Conservation (phyloP, 805 yeast species). For the Teunomyces cretensis region DNA sequence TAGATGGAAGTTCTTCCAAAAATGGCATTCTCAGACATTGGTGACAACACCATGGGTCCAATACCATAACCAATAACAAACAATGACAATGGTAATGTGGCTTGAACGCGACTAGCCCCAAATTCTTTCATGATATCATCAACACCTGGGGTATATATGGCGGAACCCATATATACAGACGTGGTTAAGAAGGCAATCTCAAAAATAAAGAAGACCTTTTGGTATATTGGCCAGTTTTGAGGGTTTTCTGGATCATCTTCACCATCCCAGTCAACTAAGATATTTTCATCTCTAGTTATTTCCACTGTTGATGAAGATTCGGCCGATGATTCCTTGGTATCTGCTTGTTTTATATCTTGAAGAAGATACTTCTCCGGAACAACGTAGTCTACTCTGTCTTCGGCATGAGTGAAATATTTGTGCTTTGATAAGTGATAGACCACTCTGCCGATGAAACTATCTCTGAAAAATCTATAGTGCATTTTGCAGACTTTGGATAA, state of each 20-base stretch:
- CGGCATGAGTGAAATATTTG: conserved; percentile 18
- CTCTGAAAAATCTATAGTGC: conserved; percentile 23
- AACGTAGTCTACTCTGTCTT: conserved; percentile 16
- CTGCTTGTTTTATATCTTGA: background rate
- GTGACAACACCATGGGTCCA: conserved; percentile 60
- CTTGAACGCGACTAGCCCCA: conserved; percentile 40
- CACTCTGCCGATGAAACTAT: conserved; percentile 30
- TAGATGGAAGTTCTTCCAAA: conserved; percentile 56
- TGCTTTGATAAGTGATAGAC: conserved; percentile 26
- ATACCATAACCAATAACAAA: conserved; percentile 62
- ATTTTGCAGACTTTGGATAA: background rate
- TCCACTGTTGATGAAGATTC: background rate
- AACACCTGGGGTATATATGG: conserved; percentile 54
- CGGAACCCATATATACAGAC: conserved; percentile 55
- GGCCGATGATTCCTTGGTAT: background rate
- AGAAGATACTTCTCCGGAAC: conserved; percentile 15
- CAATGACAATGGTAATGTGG: conserved; percentile 51
- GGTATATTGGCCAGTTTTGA: conserved; percentile 49
- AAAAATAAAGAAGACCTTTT: conserved; percentile 37
- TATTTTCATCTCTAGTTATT: background rate
- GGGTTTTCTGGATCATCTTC: conserved; percentile 58
- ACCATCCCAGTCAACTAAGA: conserved; percentile 33
- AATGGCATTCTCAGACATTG: conserved; percentile 54
- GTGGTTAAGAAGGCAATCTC: conserved; percentile 47
- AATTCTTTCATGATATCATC: conserved; percentile 44